Evolutionary conservation across 2,329 filamentous ascomycete species (phyloP), one percentile per base, ranked within the genome.

Genomic region (Clarireedia monteithiana): DNA sequence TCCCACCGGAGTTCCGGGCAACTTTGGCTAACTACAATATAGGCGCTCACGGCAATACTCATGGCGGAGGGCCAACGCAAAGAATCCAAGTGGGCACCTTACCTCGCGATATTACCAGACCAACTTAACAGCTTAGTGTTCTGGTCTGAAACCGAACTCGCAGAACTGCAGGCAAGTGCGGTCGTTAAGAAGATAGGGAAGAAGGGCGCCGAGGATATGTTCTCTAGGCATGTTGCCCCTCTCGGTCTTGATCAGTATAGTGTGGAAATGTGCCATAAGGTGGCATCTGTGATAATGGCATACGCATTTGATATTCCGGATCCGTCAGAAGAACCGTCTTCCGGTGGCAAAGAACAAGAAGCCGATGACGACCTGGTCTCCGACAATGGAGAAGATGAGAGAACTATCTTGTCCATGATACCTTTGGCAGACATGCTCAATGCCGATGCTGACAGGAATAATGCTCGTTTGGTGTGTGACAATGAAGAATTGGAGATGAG

Each of bases 401-500:
- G 72, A 38, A 66, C 66, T 1, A 62, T 67, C 40, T 85, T 87
- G 63, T 84, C 81, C 46, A 85, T 88, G 82, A 79, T 88, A 1
- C 85, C 85, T 2, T 68, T 88, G 57, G 85, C 84, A n/a, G 85
- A 88, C 67, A 78, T 88, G 71, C 75, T 88, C 20, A 88, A 88
- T 63, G 84, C 84, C 4, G 82, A 88, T 67, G 84, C 80, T 5
- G 78, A 85, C 60, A 73, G 75, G 48, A 86, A 86, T 64, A 88
- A 88, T 63, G 81, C 79, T 59, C 67, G 73, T 65, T 58, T 70
- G 23, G 64, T 62, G 50, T 69, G 64, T 50, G 65, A 70, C 36
- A 65, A 64, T 14, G 64, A 68, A 53, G 63, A 67, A 10, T 70
- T 88, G n/a, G 77, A 80, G 53, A 87, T 88, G 83, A 80, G 80